phyloP scores from a whole-genome alignment of 805 yeast species.

The Starmerella potacharoeniae region DNA sequence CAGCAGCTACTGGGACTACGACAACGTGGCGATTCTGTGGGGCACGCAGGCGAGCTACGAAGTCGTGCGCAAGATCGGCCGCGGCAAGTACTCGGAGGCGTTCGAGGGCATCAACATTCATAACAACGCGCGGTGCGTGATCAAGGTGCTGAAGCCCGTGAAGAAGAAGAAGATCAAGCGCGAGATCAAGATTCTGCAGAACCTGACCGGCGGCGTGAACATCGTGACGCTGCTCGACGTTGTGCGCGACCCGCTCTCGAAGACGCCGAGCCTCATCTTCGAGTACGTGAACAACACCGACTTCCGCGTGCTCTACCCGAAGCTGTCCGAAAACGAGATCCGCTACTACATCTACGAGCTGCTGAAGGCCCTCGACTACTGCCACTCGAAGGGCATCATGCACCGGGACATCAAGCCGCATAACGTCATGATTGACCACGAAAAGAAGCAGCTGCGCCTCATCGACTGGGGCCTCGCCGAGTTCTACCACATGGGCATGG shows the following conservation, averaged over 20 bases:
- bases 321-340: slow-evolving; percentile 61
- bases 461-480: slow-evolving; percentile 96
- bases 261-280: slow-evolving; percentile 80
- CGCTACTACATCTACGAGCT: slow-evolving; percentile 75
- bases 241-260: slow-evolving; percentile 66
- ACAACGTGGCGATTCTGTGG: slow-evolving; percentile 65
- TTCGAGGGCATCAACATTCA: slow-evolving; percentile 63
- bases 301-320: slow-evolving; percentile 76
- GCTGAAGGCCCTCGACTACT: slow-evolving; percentile 70
- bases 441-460: slow-evolving; percentile 45
- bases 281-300: slow-evolving; percentile 78
- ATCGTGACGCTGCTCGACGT: slow-evolving; percentile 65
- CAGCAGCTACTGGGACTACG: slow-evolving; percentile 75
- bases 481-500: slow-evolving; percentile 80
- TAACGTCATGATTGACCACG: slow-evolving; percentile 85
- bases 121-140: slow-evolving; percentile 58
- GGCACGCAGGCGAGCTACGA: slow-evolving; percentile 78
- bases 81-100: slow-evolving; percentile 91
- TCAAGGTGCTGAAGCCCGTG: slow-evolving; percentile 87
- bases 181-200: slow-evolving; percentile 78
- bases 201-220: slow-evolving; percentile 74
- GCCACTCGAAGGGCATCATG: slow-evolving; percentile 90
- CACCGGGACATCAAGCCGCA: slow-evolving; percentile 93
- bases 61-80: slow-evolving; percentile 69
- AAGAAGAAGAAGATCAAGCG: slow-evolving; percentile 85